These are phyloP conservation scores for Scenedesmus sp. DNA, from an alignment of 163 green algal genomes.

Conservation along the genomic window DNA sequence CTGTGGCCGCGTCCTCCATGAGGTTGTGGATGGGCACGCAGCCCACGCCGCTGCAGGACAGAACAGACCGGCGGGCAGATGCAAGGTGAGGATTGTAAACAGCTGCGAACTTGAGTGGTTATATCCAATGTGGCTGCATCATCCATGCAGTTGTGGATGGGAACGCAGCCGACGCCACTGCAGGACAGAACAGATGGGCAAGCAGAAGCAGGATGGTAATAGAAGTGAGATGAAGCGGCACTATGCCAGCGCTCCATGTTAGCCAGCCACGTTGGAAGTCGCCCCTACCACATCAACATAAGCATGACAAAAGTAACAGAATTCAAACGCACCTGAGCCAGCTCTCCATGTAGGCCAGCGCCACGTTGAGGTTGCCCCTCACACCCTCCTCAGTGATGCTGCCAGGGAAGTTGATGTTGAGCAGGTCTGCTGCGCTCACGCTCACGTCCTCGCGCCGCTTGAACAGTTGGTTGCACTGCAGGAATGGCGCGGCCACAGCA, in stretches of 20 bases:
- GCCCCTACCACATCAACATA: too few species aligned
- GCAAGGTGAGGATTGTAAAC: too few species aligned
- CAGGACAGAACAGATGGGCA: too few species aligned
- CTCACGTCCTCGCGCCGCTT: constrained; percentile 78
- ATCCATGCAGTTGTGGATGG: neutral
- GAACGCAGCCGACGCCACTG: too few species aligned
- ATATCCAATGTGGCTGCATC: too few species aligned
- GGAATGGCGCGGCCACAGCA: neutral
- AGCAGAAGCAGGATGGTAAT: too few species aligned
- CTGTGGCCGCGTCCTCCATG: constrained; percentile 96
- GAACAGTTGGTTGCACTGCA: constrained; percentile 51
- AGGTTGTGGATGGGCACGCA: constrained; percentile 94
- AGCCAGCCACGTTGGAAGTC: too few species aligned
- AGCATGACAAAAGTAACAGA: neutral
- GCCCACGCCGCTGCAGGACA: constrained; percentile 72
- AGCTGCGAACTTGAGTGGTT: too few species aligned
- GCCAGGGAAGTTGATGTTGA: constrained; percentile 63
- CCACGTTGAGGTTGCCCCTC: constrained; percentile 86
- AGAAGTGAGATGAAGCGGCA: too few species aligned
- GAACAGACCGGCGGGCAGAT: too few species aligned
- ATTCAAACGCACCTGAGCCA: constrained; percentile 75
- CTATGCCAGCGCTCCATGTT: too few species aligned
- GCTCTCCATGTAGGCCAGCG: constrained; percentile 89
- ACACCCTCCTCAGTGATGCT: constrained; percentile 77
- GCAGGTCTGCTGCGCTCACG: constrained; percentile 72